Conservation (phyloP, 2,329 filamentous ascomycete species). For the Berkeleyomyces rouxiae region DNA sequence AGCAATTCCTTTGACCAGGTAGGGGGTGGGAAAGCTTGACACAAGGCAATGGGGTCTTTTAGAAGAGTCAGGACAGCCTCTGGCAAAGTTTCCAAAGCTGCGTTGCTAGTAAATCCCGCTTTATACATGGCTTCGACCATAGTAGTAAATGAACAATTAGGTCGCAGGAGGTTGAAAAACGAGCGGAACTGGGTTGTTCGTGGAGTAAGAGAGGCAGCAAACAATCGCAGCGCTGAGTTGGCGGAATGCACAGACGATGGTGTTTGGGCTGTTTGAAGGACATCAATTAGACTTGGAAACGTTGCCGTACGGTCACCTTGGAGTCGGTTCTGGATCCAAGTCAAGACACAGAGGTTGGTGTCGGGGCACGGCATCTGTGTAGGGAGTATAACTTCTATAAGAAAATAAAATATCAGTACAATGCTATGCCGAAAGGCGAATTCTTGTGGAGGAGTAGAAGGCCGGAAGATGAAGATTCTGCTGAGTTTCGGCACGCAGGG, state of each 20-base stretch:
- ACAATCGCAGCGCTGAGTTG: background rate
- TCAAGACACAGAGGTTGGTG: slow-evolving; percentile 25
- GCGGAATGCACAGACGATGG: background rate
- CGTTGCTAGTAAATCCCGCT: slow-evolving; percentile 45
- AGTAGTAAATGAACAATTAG: slow-evolving; percentile 36
- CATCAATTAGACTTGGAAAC: slow-evolving; percentile 29
- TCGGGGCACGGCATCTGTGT: slow-evolving; percentile 20
- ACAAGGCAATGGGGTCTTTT: slow-evolving; percentile 68
- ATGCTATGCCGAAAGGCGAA: background rate
- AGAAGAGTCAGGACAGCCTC: slow-evolving; percentile 68
- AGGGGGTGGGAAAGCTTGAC: slow-evolving; percentile 65
- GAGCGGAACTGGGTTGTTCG: slow-evolving; percentile 53
- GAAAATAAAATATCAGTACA: background rate
- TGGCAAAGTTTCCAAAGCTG: slow-evolving; percentile 63
- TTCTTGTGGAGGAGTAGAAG: background rate
- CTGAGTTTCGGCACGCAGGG: background rate
- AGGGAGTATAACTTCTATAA: slow-evolving; percentile 19
- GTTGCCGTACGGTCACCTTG: slow-evolving; percentile 22
- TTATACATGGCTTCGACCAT: slow-evolving; percentile 59
- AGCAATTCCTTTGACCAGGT: slow-evolving; percentile 59
- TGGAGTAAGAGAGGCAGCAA: slow-evolving; percentile 32
- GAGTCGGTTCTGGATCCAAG: slow-evolving; percentile 36
- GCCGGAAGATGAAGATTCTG: slow-evolving; percentile 13
- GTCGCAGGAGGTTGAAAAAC: slow-evolving; percentile 44
- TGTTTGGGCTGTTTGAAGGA: slow-evolving; percentile 17